phyloP scores from a whole-genome alignment of 148 eudicot genomes.

The Fagopyrum tataricum region DNA sequence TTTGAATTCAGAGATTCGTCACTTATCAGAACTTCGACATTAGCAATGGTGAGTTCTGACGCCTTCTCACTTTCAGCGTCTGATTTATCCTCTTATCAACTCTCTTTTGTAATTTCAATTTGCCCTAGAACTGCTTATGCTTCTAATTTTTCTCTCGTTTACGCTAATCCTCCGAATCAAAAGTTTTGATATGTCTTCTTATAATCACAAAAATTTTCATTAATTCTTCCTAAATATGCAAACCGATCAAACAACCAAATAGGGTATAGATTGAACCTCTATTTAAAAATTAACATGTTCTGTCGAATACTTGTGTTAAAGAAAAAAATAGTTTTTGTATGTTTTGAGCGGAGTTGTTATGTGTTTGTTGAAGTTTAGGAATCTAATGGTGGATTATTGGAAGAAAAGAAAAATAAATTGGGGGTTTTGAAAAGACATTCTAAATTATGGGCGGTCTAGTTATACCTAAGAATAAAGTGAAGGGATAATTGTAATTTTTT shows the following conservation, averaged over 20 bases:
- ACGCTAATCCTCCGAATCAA: background rate
- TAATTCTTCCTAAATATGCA: background rate
- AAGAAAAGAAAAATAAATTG: background rate
- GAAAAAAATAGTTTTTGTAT: background rate
- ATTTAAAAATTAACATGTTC: no score
- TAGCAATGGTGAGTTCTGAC: conserved; percentile 8
- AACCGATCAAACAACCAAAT: background rate
- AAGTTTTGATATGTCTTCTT: background rate
- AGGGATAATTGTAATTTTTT: background rate
- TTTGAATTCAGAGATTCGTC: conserved; percentile 1
- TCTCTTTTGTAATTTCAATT: background rate
- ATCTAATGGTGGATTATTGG: background rate
- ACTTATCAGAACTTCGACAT: background rate
- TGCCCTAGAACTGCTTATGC: background rate
- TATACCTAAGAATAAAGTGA: background rate
- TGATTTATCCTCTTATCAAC: background rate
- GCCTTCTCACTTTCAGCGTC: background rate
- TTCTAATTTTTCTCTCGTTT: background rate
- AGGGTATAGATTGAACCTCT: background rate
- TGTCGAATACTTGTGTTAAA: background rate
- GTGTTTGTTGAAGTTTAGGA: background rate
- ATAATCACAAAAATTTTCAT: background rate
- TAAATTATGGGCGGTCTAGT: background rate
- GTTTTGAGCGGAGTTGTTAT: background rate
- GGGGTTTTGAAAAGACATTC: background rate